Evolutionary conservation across 305 asterid genomes (phyloP), one percentile per base, ranked within the genome.

Genomic region (Fraxinus angustifolia): DNA sequence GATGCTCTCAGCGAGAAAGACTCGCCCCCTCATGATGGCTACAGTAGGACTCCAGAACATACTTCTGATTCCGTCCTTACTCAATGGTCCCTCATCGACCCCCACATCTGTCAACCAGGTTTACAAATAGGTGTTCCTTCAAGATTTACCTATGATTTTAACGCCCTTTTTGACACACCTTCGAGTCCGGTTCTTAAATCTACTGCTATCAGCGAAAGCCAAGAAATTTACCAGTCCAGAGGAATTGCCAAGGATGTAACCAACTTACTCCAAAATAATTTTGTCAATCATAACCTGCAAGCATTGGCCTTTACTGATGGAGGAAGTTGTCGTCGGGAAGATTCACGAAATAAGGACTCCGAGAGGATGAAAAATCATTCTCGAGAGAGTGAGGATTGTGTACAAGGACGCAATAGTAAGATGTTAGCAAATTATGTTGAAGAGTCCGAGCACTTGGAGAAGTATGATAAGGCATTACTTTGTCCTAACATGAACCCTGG

Each of bases 1-100:
- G 90, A 87, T 72, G 86, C 79, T 58, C 88, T 87, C 40, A 68
- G 38, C 1, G 73, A 87, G 40, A 77, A 53, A 77, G 62, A 75
- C 38, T 75, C 17, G 5, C 26, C 45, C n/a, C n/a, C 33, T 4
- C 4, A 8, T 33, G 76, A 73, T 2, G 12, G 16, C 77, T 7
- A 23, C 0, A 17, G 53, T 11, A 36, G n/a, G 30, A 21, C 77
- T 73, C 56, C 56, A 10, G n/a, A 19, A n/a, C 26, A 19, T 8
- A 3, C 26, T 42, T 30, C n/a, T 11, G 62, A 40, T 38, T 7
- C 26, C 6, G n/a, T 35, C 16, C 17, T 38, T 12, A 26, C 33
- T 12, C 62, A 75, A 30, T 45, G 67, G 79, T 26, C 79, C 38
- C 19, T 38, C 53, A 7, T 45, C 58, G 79, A 75, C 79, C 23